Evolutionary conservation across 2,329 filamentous ascomycete species (phyloP).

Genomic region (Lasiodiplodia citricola): DNA sequence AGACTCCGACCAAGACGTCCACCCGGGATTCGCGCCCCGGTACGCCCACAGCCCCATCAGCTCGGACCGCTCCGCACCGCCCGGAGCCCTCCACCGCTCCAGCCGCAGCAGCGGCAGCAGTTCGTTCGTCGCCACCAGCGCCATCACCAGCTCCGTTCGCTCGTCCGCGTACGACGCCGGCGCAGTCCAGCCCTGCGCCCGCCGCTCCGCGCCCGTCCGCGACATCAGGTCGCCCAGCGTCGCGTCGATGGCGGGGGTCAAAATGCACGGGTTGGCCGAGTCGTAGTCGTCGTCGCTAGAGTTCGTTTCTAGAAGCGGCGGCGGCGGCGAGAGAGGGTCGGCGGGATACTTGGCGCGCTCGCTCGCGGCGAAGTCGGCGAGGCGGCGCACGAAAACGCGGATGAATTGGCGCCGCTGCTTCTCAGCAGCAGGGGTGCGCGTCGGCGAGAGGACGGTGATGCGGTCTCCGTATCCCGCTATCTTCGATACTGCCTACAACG

Average conservation of each 20-base stretch:
- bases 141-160: not conserved
- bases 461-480: slow-evolving; percentile 17
- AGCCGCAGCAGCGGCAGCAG: slow-evolving; percentile 7
- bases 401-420: slow-evolving; percentile 2
- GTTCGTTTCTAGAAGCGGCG: no score
- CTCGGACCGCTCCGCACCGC: not conserved
- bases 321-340: not conserved
- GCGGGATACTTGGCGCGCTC: slow-evolving; percentile 6
- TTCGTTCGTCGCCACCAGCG: not conserved
- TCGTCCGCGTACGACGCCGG: not conserved
- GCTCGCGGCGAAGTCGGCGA: not conserved
- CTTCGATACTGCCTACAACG: not conserved
- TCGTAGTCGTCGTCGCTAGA: not conserved
- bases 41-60: not conserved
- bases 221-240: not conserved
- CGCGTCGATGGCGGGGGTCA: not conserved
- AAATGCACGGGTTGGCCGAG: not conserved
- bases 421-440: not conserved
- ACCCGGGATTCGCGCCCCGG: not conserved
- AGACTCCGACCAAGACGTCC: not conserved
- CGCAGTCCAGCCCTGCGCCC: not conserved
- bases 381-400: not conserved
- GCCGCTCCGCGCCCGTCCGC: not conserved
- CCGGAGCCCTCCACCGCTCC: not conserved
- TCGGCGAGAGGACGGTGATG: not conserved